Evolutionary conservation across 257 asterid species (phyloP).

Genomic region (Plectranthus barbatus): DNA sequence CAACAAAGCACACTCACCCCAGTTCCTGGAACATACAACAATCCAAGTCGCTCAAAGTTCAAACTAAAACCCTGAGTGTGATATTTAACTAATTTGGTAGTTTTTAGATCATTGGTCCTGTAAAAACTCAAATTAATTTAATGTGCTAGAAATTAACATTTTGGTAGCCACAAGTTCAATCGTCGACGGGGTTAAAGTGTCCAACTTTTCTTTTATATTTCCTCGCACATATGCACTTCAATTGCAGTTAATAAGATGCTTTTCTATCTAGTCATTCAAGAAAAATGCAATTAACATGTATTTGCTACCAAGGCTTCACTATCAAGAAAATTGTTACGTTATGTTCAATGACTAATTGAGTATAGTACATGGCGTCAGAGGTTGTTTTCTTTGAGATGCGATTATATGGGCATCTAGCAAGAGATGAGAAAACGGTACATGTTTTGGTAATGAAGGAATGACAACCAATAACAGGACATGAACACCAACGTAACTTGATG

Average conservation of each 20-base stretch:
- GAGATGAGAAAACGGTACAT: not conserved
- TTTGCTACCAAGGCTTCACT: not conserved
- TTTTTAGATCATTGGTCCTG: not conserved
- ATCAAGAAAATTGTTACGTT: not conserved
- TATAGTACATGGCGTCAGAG: not conserved
- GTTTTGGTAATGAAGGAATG: not conserved
- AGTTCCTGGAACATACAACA: not conserved
- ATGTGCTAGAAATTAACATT: not conserved
- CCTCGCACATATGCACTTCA: not conserved
- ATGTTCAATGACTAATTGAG: not conserved
- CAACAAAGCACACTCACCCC: not conserved
- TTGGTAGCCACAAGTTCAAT: not conserved
- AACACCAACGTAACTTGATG: not conserved
- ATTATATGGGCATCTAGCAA: not conserved
- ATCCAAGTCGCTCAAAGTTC: no score
- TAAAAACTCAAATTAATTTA: not conserved
- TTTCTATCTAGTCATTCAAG: not conserved
- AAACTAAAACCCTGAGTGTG: not conserved
- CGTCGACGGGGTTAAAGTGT: not conserved
- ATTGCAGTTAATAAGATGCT: not conserved
- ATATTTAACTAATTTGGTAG: not conserved
- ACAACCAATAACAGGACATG: not conserved
- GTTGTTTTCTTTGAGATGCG: not conserved
- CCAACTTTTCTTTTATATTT: not conserved
- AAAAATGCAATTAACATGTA: not conserved